Evolutionary conservation across 202 grass and related monocot species (phyloP).

Genomic region (Schoenoplectus tabernaemontani): DNA sequence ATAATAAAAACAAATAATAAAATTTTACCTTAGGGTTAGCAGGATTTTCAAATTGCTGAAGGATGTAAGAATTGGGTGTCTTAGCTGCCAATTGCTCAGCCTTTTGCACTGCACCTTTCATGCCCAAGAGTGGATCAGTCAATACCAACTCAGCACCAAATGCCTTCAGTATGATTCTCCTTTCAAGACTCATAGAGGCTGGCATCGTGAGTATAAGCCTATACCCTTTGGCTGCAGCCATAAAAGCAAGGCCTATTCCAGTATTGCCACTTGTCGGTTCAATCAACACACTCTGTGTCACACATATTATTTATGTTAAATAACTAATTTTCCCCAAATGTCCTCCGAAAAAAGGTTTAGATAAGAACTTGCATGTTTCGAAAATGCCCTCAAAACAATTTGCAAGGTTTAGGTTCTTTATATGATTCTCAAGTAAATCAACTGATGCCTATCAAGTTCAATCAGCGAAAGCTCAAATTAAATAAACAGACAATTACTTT

Average conservation of each 20-base stretch:
- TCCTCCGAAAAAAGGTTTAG: neutral
- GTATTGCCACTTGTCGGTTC: conserved; percentile 93
- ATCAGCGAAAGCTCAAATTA: too few relatives aligned
- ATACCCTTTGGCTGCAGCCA: conserved; percentile 84
- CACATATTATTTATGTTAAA: neutral
- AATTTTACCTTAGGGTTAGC: conserved; percentile 72
- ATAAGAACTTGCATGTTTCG: neutral
- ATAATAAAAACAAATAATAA: neutral
- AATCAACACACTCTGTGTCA: conserved; percentile 66
- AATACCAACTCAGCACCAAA: conserved; percentile 75
- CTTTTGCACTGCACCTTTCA: conserved; percentile 72
- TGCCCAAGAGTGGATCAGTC: conserved; percentile 65
- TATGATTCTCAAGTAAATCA: neutral
- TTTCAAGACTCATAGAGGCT: conserved; percentile 85
- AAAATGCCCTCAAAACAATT: neutral
- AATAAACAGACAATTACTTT: neutral
- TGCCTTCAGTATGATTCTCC: conserved; percentile 82
- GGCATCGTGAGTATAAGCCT: conserved; percentile 76
- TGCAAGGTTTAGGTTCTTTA: neutral
- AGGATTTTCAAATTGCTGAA: conserved; percentile 88
- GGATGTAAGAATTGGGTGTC: conserved; percentile 67
- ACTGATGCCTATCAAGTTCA: neutral
- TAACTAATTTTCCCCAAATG: neutral
- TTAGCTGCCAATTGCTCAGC: conserved; percentile 61
- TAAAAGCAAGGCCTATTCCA: conserved; percentile 82